Evolutionary conservation across 176 grass and related monocot species (phyloP), one percentile per base, ranked within the genome.

Genomic region (Lolium multiflorum): DNA sequence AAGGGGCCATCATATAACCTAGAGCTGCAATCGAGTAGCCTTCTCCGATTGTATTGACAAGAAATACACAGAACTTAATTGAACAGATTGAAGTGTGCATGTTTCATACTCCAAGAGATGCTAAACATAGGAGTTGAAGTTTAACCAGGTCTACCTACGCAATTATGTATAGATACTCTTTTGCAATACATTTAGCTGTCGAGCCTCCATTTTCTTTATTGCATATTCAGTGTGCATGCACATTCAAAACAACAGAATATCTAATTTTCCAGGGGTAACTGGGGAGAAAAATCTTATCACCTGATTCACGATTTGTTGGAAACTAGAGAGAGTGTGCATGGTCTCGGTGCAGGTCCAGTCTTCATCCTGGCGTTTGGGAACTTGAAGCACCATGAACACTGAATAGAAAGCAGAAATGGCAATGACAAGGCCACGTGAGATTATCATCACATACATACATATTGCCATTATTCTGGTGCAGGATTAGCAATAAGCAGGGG

Each of bases 281-380:
- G 77, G 82, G 70, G 55, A 46, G 70, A 88, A 22, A 84, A 81
- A 85, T 85, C 71, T 65, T 38, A 72, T 77, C 73, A 83, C 85
- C 73, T 87, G 79, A 90, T 82, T 85, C 54, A 77, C 31, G 12
- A 46, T 62, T 69, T 71, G 56, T 76, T 87, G 84, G 87, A 84
- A 87, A 77, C 51, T 76, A 84, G 83, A 76, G 85, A 84, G n/a
- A 3, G 22, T 57, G 28, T 76, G 72, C 72, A 76, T 51, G 63
- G 77, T 85, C 78, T 89, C 78, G 55, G 68, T 81, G 75, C 76
- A 81, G 91, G 43, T 76, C 70, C 83, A 81, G 71, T 88, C 81
- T 70, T 78, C 75, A 84, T 87, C 80, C 75, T 81, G 80, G 63
- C 17, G 82, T 61, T 88, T 91, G 86, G 86, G 86, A 82, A 92